Percentiles rank a stretch among this genome's conserved stretches.
phyloP scores from a whole-genome alignment of 1,139 yeast species.

The Geotrichum bryndzae region DNA sequence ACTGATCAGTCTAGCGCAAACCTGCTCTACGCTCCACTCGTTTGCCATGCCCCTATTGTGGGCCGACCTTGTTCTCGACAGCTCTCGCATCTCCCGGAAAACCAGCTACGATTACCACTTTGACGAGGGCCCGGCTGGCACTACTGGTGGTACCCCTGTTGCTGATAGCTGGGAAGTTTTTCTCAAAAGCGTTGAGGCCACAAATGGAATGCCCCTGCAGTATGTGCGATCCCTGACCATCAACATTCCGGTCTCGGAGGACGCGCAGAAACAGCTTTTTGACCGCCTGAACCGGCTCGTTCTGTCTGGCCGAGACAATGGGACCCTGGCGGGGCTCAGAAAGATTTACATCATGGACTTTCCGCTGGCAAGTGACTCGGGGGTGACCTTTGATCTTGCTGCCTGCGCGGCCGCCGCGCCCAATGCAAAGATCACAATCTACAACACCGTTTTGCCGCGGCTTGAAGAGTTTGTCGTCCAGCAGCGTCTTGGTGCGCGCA shows the following conservation, averaged over 20 bases:
- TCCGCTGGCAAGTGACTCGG: neutral
- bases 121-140: neutral
- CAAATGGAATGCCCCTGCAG: neutral
- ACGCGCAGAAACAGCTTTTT: neutral
- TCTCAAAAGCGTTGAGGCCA: neutral
- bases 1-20: neutral
- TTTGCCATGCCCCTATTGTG: neutral
- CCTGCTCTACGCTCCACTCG: neutral
- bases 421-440: neutral
- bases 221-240: neutral
- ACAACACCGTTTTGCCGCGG: conserved; percentile 1
- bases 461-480: neutral
- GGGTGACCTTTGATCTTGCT: neutral
- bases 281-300: neutral
- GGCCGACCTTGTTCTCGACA: neutral
- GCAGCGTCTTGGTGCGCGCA: neutral
- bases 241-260: neutral
- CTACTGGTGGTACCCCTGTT: too few species aligned
- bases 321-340: neutral
- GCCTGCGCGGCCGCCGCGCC: neutral
- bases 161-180: neutral
- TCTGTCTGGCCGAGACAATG: neutral
- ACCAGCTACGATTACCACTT: neutral
- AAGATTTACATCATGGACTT: neutral
- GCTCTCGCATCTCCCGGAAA: neutral